A percentile compares a stretch with the other conserved stretches of the same genome.
Evolutionary conservation across 2,329 filamentous ascomycete genomes (phyloP).

Genomic region (Leptographium lundbergii): DNA sequence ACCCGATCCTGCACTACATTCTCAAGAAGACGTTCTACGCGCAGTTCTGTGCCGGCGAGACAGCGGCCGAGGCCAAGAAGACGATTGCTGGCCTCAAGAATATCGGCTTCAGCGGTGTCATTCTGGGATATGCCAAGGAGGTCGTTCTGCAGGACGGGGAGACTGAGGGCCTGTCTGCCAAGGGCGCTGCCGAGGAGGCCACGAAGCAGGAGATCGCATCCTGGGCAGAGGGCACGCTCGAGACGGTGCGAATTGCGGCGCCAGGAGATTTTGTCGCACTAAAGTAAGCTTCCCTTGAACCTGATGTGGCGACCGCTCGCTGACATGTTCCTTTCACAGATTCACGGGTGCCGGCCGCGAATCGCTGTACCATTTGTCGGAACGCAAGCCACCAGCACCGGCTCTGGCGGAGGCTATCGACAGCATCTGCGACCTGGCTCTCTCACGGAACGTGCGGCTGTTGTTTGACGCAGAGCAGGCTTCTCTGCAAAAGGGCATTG

Average conservation of each 20-base stretch:
- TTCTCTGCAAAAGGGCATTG: constrained; percentile 64
- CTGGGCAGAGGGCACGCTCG: constrained; percentile 64
- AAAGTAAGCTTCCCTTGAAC: constrained; percentile 32
- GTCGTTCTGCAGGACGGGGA: constrained; percentile 54
- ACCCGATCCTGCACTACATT: constrained; percentile 55
- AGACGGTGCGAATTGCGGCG: constrained; percentile 62
- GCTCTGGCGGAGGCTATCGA: constrained; percentile 59
- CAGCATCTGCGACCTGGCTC: constrained; percentile 60
- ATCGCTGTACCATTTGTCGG: constrained; percentile 53
- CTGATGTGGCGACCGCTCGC: background rate
- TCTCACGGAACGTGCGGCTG: constrained; percentile 55
- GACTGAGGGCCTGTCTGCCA: constrained; percentile 28
- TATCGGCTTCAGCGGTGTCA: constrained; percentile 72
- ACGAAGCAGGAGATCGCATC: constrained; percentile 48
- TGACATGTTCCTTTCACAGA: constrained; percentile 20
- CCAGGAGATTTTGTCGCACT: constrained; percentile 54
- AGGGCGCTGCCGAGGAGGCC: constrained; percentile 33
- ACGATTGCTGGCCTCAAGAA: constrained; percentile 55
- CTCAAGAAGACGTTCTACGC: constrained; percentile 78
- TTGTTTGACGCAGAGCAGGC: constrained; percentile 83
- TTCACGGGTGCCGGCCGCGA: constrained; percentile 74
- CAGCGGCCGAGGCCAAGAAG: constrained; percentile 48
- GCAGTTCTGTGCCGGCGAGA: constrained; percentile 83
- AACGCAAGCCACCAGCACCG: constrained; percentile 47
- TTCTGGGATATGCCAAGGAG: constrained; percentile 73